phyloP scores from a whole-genome alignment of 108 stramenopile genomes.

The Skeletonema tropicum region DNA sequence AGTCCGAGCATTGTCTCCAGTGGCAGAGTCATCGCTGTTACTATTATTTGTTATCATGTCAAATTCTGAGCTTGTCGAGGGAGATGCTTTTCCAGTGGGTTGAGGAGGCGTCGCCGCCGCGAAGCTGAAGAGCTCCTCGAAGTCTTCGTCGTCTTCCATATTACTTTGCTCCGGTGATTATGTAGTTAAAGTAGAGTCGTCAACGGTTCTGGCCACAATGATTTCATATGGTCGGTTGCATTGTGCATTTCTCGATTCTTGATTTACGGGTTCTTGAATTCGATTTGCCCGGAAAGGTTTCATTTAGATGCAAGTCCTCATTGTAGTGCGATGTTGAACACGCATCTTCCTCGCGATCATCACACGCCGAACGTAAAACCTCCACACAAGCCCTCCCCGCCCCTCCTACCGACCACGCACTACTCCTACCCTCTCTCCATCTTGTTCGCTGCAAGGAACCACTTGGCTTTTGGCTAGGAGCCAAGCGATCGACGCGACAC shows the following conservation, averaged over 20 bases:
- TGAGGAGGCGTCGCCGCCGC: constrained; percentile 18
- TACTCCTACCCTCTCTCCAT: background rate
- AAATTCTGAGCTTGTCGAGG: background rate
- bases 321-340: background rate
- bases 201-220: too few species aligned
- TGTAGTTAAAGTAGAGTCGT: background rate
- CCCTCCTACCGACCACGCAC: background rate
- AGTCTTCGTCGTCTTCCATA: constrained; percentile 43
- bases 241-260: too few species aligned
- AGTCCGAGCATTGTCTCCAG: background rate
- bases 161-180: background rate
- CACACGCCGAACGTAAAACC: too few species aligned
- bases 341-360: background rate
- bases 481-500: background rate
- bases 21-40: background rate
- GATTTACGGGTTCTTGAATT: too few species aligned
- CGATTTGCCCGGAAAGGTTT: too few species aligned
- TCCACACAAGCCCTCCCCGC: too few species aligned
- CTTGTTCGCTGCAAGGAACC: background rate
- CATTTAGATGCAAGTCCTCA: background rate
- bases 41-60: background rate
- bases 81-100: background rate
- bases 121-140: constrained; percentile 50
- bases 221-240: too few species aligned
- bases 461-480: background rate